A percentile compares a stretch with the other conserved stretches of the same genome.
These are phyloP conservation scores for Aureobasidium zeae DNA, from an alignment of 2,329 filamentous ascomycete species.

Conservation along the genomic window DNA sequence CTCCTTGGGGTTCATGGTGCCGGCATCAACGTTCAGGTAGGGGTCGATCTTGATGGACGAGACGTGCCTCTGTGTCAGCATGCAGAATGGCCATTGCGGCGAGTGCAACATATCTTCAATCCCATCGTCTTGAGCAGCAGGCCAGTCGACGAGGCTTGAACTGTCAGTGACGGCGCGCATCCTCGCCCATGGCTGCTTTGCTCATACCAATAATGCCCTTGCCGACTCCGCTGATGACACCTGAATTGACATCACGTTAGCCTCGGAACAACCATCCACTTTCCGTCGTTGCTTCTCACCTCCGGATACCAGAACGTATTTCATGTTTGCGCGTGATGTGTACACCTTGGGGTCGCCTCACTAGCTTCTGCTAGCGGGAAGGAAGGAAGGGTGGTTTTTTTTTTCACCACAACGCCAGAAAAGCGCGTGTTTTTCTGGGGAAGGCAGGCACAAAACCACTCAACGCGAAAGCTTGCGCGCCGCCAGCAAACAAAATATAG, in stretches of 20 bases:
- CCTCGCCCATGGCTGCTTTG: slow-evolving; percentile 1
- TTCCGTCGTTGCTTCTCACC: slow-evolving; percentile 40
- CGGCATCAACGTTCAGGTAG: slow-evolving; percentile 69
- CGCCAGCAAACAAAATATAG: too few species aligned
- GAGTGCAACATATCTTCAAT: slow-evolving; percentile 54
- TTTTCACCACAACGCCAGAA: slow-evolving; percentile 15
- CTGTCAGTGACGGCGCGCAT: slow-evolving; percentile 19
- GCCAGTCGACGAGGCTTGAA: slow-evolving; percentile 58
- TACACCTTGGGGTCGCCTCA: slow-evolving; percentile 32
- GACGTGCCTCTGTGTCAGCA: slow-evolving; percentile 40
- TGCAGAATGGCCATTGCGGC: not conserved
- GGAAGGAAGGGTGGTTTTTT: slow-evolving; percentile 27
- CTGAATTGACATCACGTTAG: slow-evolving; percentile 23
- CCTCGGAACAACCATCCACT: not conserved
- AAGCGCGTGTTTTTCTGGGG: slow-evolving; percentile 13
- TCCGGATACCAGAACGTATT: slow-evolving; percentile 73
- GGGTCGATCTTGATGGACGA: slow-evolving; percentile 63
- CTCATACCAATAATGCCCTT: slow-evolving; percentile 59
- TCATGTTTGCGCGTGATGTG: slow-evolving; percentile 48
- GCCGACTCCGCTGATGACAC: slow-evolving; percentile 51
- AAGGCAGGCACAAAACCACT: too few species aligned
- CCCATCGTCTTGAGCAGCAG: slow-evolving; percentile 72
- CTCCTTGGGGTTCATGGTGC: slow-evolving; percentile 60
- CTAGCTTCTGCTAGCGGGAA: slow-evolving; percentile 34
- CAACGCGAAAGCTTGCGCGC: too few species aligned